Evolutionary conservation across 1,284 basidiomycete species (phyloP), one percentile per base, ranked within the genome.

Genomic region (Ceratobasidium sp.): DNA sequence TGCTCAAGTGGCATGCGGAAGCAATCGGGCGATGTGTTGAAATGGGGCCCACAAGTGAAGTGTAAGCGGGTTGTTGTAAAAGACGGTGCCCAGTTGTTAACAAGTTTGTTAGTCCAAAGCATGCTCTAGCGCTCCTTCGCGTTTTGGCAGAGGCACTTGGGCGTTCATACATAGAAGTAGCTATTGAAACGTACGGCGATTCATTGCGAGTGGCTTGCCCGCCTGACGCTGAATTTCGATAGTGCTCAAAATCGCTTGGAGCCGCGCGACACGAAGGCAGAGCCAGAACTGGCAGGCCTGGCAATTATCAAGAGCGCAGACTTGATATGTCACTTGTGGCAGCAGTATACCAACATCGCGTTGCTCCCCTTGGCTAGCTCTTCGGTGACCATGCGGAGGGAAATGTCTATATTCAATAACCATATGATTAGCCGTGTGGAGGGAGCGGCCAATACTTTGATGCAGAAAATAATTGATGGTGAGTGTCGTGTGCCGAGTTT

Each of bases 1-100:
- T 98, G 89, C 83, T 98, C 22, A 94, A 90, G 81, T 98, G 96
- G 95, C 96, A 98, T 82, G 96, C 96, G 0, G 96, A 98, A 81
- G 92, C 95, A 1, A 90, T 97, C 41, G 96, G 96, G 3, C 85
- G 96, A 76, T 95, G 94, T 77, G 92, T 96, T 8, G 96, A 98
- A 81, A 84, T 98, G 34, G 95, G 90, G 79, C 83, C 89, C 2
- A 79, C 88, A 1, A 88, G 87, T 61, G 96, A 98, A 78, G 89
- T 96, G 93, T 97, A 79, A 83, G 93, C 85, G 0, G 62, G 14
- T 3, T 0, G 6, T 74, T 37, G 19, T 22, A 22, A 27, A 3
- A 27, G 7, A 34, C n/a, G 16, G 13, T 22, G 3, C n/a, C n/a
- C n/a, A 7, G 34, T 22, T 43, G 56, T 29, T 27, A 49, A 66